phyloP scores from a whole-genome alignment of 371 early-diverging fungal genomes.

The Coemansia sp. region DNA sequence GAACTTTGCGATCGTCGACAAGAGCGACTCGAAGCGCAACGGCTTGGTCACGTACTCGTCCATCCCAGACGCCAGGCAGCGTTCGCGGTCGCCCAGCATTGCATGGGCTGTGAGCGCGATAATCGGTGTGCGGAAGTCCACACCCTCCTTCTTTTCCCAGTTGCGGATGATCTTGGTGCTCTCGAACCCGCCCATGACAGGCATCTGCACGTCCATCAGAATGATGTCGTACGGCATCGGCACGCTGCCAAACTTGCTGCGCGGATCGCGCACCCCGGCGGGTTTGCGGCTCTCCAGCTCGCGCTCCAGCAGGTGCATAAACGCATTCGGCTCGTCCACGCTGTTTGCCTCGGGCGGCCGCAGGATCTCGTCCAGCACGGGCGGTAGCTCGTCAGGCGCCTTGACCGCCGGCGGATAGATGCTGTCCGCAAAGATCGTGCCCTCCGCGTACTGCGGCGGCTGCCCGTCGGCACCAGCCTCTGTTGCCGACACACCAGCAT shows the following conservation, averaged over 20 bases:
- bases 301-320: constrained; percentile 10
- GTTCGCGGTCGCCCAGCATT: constrained; percentile 80
- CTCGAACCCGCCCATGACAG: constrained; percentile 74
- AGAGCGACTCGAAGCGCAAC: constrained; percentile 42
- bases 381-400: constrained; percentile 35
- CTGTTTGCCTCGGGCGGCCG: constrained; percentile 8
- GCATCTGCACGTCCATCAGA: constrained; percentile 77
- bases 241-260: constrained; percentile 35
- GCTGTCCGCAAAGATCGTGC: constrained; percentile 43
- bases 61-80: constrained; percentile 73
- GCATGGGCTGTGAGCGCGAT: constrained; percentile 80
- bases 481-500: neutral
- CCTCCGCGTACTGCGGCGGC: constrained; percentile 28
- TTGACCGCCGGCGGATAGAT: constrained; percentile 45
- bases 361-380: constrained; percentile 30
- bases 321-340: neutral
- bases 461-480: neutral
- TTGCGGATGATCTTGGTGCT: constrained; percentile 72
- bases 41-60: constrained; percentile 80
- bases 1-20: constrained; percentile 40
- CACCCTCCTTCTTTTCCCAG: constrained; percentile 55
- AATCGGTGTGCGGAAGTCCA: constrained; percentile 62
- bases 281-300: constrained; percentile 33
- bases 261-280: constrained; percentile 40
- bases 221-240: constrained; percentile 65